Percentiles rank a stretch among this genome's conserved stretches.
Conservation (phyloP, 2,329 filamentous ascomycete species). For the Thyridium curvatum region DNA sequence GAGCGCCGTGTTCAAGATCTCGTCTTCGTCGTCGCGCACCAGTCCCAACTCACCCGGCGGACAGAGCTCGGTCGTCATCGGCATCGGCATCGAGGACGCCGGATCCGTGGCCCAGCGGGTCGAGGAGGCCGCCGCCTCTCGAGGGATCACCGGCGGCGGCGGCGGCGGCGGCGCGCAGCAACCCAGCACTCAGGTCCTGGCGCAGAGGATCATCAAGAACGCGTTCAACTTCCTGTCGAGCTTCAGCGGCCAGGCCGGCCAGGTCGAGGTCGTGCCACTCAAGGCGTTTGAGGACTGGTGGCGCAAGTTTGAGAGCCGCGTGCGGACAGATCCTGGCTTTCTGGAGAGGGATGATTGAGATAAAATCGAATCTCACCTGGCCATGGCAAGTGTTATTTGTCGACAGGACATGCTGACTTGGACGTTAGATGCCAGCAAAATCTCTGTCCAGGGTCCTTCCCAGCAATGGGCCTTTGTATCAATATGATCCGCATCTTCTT, state of each 20-base stretch:
- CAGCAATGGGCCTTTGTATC: too few species aligned
- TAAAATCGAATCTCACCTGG: too few species aligned
- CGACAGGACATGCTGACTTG: too few species aligned
- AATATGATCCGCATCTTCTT: too few species aligned
- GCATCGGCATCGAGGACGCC: slow-evolving; percentile 74
- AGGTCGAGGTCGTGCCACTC: slow-evolving; percentile 81
- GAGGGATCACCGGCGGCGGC: slow-evolving; percentile 29
- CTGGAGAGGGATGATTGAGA: slow-evolving; percentile 54
- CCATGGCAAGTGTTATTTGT: too few species aligned
- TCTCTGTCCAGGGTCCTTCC: too few species aligned
- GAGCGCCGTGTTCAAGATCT: slow-evolving; percentile 82
- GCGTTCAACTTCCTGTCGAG: slow-evolving; percentile 94
- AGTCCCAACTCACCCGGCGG: slow-evolving; percentile 6
- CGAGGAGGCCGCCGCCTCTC: slow-evolving; percentile 28
- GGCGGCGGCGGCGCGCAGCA: slow-evolving; percentile 12
- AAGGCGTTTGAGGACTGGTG: slow-evolving; percentile 98
- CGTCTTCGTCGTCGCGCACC: slow-evolving; percentile 18
- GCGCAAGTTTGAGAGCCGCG: slow-evolving; percentile 85
- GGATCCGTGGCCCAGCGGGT: slow-evolving; percentile 66
- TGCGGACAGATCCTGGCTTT: slow-evolving; percentile 83
- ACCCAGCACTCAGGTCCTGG: slow-evolving; percentile 63
- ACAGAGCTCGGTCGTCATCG: slow-evolving; percentile 59
- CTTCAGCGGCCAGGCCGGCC: slow-evolving; percentile 61
- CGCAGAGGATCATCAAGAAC: slow-evolving; percentile 91
- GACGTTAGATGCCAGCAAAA: too few species aligned